Evolutionary conservation across 169 alveolate species (phyloP).

Genomic region (Plasmodium falciparum): DNA sequence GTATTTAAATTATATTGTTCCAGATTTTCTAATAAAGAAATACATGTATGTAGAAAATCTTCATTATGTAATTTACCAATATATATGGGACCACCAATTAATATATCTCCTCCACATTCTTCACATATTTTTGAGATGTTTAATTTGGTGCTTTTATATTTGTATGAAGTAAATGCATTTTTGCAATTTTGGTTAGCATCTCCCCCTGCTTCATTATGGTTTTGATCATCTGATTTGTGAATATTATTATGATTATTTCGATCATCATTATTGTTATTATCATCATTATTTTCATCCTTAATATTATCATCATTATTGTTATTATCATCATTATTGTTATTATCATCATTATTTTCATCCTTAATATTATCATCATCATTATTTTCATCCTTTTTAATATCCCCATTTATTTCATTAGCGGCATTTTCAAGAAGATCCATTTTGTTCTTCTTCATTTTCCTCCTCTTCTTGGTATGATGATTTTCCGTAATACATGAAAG

Average conservation of each 20-base stretch:
- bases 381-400: constrained; percentile 11
- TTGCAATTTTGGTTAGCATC: background rate
- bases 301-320: background rate
- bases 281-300: background rate
- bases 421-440: no score
- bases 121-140: constrained; percentile 80
- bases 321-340: background rate
- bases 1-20: constrained; percentile 44
- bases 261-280: constrained; percentile 17
- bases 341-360: background rate
- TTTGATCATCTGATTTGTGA: background rate
- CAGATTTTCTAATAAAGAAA: constrained; percentile 39
- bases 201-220: background rate
- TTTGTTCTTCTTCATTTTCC: constrained; percentile 8
- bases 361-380: background rate
- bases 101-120: constrained; percentile 87
- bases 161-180: constrained; percentile 9
- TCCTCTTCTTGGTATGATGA: constrained; percentile 11
- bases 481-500: constrained; percentile 2
- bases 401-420: background rate
- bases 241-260: background rate
- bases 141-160: constrained; percentile 33
- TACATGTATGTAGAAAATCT: constrained; percentile 80
- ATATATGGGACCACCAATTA: constrained; percentile 89
- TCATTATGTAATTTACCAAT: constrained; percentile 85